Percentiles rank a stretch among this genome's conserved stretches.
These are phyloP conservation scores for Takashimella tepidaria DNA, from an alignment of 1,284 basidiomycete genomes.

Conservation along the genomic window DNA sequence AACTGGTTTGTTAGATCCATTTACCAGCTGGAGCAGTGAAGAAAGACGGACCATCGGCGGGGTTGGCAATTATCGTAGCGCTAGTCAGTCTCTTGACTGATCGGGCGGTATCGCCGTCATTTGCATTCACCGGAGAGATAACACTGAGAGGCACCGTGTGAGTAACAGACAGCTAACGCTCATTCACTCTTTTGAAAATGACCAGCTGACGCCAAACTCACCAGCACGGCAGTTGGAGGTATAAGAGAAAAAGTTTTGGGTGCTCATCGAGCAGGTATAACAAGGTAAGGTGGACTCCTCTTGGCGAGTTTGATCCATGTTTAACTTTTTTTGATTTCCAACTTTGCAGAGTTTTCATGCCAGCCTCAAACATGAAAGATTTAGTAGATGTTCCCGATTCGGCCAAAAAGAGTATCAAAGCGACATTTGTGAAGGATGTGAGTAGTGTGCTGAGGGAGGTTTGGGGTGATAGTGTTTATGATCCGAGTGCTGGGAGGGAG, in stretches of 20 bases:
- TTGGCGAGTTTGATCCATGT: too few species aligned
- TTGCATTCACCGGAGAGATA: constrained; percentile 92
- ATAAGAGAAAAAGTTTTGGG: constrained; percentile 91
- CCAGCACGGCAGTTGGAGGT: constrained; percentile 72
- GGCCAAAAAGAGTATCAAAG: constrained; percentile 77
- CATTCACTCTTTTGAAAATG: background rate
- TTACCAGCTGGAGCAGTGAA: constrained; percentile 93
- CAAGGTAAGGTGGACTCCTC: constrained; percentile 49
- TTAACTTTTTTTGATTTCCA: constrained; percentile 8
- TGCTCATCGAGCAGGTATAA: constrained; percentile 86
- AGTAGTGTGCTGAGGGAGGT: constrained; percentile 35
- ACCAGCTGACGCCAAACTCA: background rate
- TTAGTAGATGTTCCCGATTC: constrained; percentile 87
- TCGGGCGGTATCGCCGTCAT: constrained; percentile 69
- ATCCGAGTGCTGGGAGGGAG: background rate
- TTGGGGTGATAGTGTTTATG: constrained; percentile 21
- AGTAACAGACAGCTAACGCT: constrained; percentile 13
- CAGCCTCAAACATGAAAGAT: constrained; percentile 75
- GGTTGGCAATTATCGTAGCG: constrained; percentile 81
- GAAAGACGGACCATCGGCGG: constrained; percentile 94
- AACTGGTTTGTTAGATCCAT: constrained; percentile 73
- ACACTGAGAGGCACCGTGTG: constrained; percentile 80
- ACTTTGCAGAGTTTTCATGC: constrained; percentile 58
- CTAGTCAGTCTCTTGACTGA: constrained; percentile 82
- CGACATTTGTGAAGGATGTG: constrained; percentile 55